These are phyloP conservation scores for Hanseniaspora sp. DNA, from an alignment of 1,139 yeast species.

Conservation along the genomic window DNA sequence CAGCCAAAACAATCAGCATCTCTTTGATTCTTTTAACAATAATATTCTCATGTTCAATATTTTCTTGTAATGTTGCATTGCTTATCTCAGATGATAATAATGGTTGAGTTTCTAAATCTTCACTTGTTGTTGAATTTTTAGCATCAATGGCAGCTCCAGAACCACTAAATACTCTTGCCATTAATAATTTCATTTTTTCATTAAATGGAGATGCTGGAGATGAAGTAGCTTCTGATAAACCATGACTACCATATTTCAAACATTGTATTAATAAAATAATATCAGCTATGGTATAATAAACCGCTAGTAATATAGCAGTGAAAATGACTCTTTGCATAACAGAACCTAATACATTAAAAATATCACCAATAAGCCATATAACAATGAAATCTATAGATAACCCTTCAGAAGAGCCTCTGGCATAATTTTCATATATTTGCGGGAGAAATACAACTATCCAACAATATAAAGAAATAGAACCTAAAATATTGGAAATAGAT, in stretches of 20 bases:
- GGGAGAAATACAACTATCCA: conserved; percentile 98
- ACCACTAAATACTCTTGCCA: conserved; percentile 17
- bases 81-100: background rate
- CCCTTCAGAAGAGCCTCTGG: conserved; percentile 76
- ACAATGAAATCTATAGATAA: conserved; percentile 70
- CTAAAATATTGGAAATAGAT: conserved; percentile 76
- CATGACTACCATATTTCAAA: conserved; percentile 50
- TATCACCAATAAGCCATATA: conserved; percentile 81
- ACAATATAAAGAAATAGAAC: conserved; percentile 87
- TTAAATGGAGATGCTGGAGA: conserved; percentile 81
- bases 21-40: conserved; percentile 32
- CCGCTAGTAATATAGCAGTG: conserved; percentile 82
- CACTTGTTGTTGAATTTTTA: no score
- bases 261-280: conserved; percentile 72
- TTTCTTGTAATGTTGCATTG: background rate
- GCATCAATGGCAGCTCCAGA: no score
- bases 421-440: conserved; percentile 83
- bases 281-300: conserved; percentile 87
- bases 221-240: conserved; percentile 50
- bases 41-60: conserved; percentile 5
- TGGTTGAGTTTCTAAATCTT: conserved; percentile 16
- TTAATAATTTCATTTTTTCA: conserved; percentile 22
- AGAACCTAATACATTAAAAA: conserved; percentile 83
- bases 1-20: conserved; percentile 53
- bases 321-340: conserved; percentile 78